Evolutionary conservation across 2,329 filamentous ascomycete species (phyloP), one percentile per base, ranked within the genome.

Genomic region (Aspergillus sp.): DNA sequence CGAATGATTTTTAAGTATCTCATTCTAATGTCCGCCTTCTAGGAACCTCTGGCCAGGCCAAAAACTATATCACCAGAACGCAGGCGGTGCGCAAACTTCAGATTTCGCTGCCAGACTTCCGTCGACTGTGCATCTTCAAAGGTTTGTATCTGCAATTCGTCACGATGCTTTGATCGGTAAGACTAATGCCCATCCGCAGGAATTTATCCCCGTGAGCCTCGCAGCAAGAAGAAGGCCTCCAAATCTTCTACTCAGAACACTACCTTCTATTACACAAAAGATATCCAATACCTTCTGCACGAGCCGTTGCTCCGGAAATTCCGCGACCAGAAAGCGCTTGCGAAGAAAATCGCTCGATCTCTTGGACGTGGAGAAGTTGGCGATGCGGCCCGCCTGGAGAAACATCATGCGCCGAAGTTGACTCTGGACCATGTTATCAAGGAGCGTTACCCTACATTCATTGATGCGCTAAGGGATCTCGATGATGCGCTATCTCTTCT

Each of bases 81-180:
- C 92, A 97, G 81, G 95, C 95, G 46, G 91, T 99, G 69, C 91
- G 93, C 77, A 99, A 98, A 81, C 88, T 99, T 62, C 95, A 99
- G 79, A 90, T 99, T 77, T 96, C 90, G 71, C 86, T 99, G 56
- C 92, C 93, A 66, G 95, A 99, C 79, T 99, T 99, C 80, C 89
- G 95, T 79, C 89, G 96, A 80, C 84, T 99, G 74, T 99, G 95
- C 81, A 99, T 99, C 77, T 99, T 96, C 89, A 98, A 98, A 82
- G 95, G 84, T 82, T 70, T 44, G 61, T 57, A n/a, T 37, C 9
- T 3, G 24, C n/a, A 34, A 20, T 13, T 19, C 1, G 37, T 37
- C 15, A 24, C n/a, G 46, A 49, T 30, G 15, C 15, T 30, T 19
- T 39, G 17, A 4, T 7, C 45, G 17, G 54, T 40, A 41, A 62